These are phyloP conservation scores for Corinectria fuckeliana DNA, from an alignment of 2,329 filamentous ascomycete species.

Conservation along the genomic window DNA sequence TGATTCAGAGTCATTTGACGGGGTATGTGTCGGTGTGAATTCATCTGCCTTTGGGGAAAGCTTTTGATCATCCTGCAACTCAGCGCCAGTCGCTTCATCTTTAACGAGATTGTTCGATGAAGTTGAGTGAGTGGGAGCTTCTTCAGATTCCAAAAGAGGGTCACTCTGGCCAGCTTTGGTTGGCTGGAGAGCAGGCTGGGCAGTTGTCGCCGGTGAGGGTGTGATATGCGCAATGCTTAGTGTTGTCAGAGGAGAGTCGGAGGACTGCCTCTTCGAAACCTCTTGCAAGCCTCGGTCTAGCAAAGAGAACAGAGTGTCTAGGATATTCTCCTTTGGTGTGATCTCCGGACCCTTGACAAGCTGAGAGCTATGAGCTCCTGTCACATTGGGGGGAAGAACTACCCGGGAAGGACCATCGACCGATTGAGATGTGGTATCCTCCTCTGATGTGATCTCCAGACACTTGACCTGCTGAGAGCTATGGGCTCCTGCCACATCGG, in stretches of 20 bases:
- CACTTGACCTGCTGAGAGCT: not conserved
- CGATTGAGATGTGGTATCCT: slow-evolving; percentile 11
- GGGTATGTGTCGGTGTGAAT: slow-evolving; percentile 14
- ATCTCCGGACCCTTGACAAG: not conserved
- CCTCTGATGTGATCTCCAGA: not conserved
- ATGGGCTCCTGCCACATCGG: not conserved
- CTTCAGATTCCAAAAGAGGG: not conserved
- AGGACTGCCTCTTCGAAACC: not conserved
- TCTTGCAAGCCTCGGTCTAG: slow-evolving; percentile 11
- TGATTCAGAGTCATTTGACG: not conserved
- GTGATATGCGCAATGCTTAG: not conserved
- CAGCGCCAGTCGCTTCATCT: slow-evolving; percentile 19
- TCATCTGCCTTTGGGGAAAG: slow-evolving; percentile 31
- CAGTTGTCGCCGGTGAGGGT: not conserved
- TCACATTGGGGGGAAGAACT: not conserved
- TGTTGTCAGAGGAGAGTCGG: not conserved
- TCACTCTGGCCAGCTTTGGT: not conserved
- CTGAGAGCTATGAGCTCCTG: not conserved
- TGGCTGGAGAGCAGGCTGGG: not conserved
- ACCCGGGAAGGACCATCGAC: not conserved
- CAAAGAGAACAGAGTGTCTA: slow-evolving; percentile 30
- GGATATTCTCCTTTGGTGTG: slow-evolving; percentile 11
- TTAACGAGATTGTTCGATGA: not conserved
- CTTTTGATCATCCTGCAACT: not conserved
- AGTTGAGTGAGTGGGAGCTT: not conserved